A percentile compares a stretch with the other conserved stretches of the same genome.
phyloP scores from a whole-genome alignment of 495 filamentous ascomycete genomes.

The Cercophora samala region DNA sequence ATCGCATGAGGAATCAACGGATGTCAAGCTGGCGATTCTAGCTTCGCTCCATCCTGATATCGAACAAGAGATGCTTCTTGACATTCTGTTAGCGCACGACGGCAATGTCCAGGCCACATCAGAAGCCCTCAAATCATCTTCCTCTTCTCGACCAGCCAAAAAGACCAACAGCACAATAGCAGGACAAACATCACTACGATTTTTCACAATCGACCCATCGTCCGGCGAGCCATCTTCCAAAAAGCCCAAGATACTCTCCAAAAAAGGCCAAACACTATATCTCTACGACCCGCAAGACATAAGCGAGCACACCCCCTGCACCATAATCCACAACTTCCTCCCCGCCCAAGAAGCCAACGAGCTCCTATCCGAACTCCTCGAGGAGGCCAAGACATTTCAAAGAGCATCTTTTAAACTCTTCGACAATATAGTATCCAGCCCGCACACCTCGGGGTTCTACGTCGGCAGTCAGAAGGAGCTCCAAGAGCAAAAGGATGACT shows the following conservation, averaged over 20 bases:
- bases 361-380: slow-evolving; percentile 71
- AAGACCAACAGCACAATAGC: slow-evolving; percentile 31
- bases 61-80: slow-evolving; percentile 65
- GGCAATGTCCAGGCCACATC: slow-evolving; percentile 69
- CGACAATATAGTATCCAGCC: slow-evolving; percentile 74
- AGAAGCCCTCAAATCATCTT: slow-evolving; percentile 43
- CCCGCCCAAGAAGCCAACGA: slow-evolving; percentile 63
- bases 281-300: slow-evolving; percentile 78
- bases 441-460: slow-evolving; percentile 79
- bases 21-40: slow-evolving; percentile 81
- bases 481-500: slow-evolving; percentile 66
- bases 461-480: slow-evolving; percentile 64
- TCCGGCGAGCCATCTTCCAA: slow-evolving; percentile 30
- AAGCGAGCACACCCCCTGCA: slow-evolving; percentile 76
- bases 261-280: slow-evolving; percentile 77
- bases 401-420: slow-evolving; percentile 79
- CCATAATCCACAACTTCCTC: slow-evolving; percentile 88
- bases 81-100: slow-evolving; percentile 70
- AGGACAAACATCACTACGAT: slow-evolving; percentile 57
- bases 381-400: slow-evolving; percentile 71
- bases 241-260: slow-evolving; percentile 53
- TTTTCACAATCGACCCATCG: slow-evolving; percentile 44
- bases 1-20: slow-evolving; percentile 66
- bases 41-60: slow-evolving; percentile 67
- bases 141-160: slow-evolving; percentile 28